These are phyloP conservation scores for Yamadazyma atmosphaerica DNA, from an alignment of 1,139 yeast species.

Conservation along the genomic window DNA sequence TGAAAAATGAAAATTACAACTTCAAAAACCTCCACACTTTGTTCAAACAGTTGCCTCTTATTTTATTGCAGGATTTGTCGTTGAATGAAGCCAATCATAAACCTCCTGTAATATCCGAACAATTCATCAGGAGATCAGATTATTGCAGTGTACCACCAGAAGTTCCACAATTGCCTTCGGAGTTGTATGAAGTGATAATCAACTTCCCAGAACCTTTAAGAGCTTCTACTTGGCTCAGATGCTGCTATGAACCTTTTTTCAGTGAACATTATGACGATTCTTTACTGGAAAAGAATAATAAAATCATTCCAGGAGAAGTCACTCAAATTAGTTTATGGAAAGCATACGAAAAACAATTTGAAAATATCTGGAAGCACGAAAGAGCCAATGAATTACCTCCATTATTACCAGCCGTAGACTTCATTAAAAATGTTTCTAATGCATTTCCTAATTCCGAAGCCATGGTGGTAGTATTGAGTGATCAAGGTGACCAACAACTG, in stretches of 20 bases:
- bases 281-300: conserved; percentile 17
- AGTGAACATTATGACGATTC: conserved; percentile 24
- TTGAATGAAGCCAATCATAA: conserved; percentile 25
- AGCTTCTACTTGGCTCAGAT: conserved; percentile 93
- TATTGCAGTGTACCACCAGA: conserved; percentile 51
- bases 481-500: conserved; percentile 26
- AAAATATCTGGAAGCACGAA: conserved; percentile 37
- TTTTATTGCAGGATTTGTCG: conserved; percentile 45
- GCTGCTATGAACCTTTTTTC: conserved; percentile 72
- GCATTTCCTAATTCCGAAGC: conserved; percentile 94
- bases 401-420: conserved; percentile 91
- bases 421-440: conserved; percentile 87
- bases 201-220: conserved; percentile 81
- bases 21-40: conserved; percentile 44
- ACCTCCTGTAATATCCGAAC: conserved; percentile 22
- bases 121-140: conserved; percentile 35
- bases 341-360: conserved; percentile 85
- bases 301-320: conserved; percentile 64
- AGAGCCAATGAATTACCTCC: conserved; percentile 51
- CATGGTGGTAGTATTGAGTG: conserved; percentile 71
- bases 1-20: conserved; percentile 23
- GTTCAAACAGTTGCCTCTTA: conserved; percentile 58
- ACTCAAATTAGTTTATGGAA: conserved; percentile 97
- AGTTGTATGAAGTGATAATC: conserved; percentile 61
- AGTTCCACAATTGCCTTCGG: conserved; percentile 61